Percentiles rank a stretch among this genome's conserved stretches.
Conservation (phyloP, 2,329 filamentous ascomycete species). For the Stromatinia cepivora region DNA sequence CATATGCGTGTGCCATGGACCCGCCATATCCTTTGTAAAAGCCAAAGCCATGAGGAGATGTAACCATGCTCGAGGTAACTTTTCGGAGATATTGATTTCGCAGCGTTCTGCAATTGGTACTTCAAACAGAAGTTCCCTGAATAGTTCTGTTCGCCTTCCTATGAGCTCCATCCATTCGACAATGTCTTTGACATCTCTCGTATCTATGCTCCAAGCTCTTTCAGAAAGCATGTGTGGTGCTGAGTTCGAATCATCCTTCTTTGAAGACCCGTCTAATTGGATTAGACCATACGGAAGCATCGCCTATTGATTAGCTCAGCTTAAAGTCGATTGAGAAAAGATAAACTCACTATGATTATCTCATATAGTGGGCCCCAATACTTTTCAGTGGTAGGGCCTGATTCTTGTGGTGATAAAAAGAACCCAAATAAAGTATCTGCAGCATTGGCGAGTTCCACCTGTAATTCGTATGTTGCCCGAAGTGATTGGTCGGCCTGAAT, state of each 20-base stretch:
- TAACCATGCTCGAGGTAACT: constrained; percentile 32
- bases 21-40: constrained; percentile 26
- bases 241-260: neutral
- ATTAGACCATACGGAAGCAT: constrained; percentile 6
- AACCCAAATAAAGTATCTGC: constrained; percentile 46
- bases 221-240: neutral
- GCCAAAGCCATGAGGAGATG: constrained; percentile 31
- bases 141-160: neutral
- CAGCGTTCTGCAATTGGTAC: constrained; percentile 17
- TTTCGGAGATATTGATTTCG: constrained; percentile 28
- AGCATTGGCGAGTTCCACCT: constrained; percentile 46
- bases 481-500: constrained; percentile 28
- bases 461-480: constrained; percentile 31
- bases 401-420: constrained; percentile 45
- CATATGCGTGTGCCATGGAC: constrained; percentile 22
- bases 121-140: constrained; percentile 1
- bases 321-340: neutral
- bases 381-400: constrained; percentile 45
- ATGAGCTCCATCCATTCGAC: constrained; percentile 6
- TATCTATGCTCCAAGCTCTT: neutral
- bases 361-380: constrained; percentile 48
- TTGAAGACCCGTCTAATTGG: neutral
- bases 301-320: constrained; percentile 6
- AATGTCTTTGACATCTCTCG: neutral
- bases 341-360: constrained; percentile 38